Evolutionary conservation across 2,329 filamentous ascomycete species (phyloP).

Genomic region (Thelonectria olida): DNA sequence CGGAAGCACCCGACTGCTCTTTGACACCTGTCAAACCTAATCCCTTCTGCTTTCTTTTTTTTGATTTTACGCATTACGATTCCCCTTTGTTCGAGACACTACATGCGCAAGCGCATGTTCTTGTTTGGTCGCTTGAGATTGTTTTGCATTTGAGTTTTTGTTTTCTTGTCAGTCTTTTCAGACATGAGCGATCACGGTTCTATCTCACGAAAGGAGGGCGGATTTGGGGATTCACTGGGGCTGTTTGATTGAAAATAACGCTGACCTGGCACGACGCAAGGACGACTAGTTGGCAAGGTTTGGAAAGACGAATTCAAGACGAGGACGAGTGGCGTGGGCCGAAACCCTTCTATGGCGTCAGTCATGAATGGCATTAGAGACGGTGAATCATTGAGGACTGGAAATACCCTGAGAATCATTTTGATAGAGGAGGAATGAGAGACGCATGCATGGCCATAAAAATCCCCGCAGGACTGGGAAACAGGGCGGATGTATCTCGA

Average conservation of each 20-base stretch:
- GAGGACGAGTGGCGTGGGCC: background rate
- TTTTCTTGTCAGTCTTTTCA: constrained; percentile 7
- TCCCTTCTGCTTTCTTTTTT: background rate
- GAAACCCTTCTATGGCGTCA: background rate
- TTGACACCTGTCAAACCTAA: background rate
- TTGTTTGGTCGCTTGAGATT: background rate
- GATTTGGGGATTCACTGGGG: background rate
- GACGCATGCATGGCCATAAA: constrained; percentile 16
- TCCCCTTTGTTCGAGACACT: constrained; percentile 18
- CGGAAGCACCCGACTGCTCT: background rate
- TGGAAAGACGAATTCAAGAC: background rate
- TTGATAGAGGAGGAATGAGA: constrained; percentile 10
- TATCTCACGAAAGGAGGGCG: constrained; percentile 1
- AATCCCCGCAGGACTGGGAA: constrained; percentile 15
- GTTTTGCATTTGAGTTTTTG: constrained; percentile 12
- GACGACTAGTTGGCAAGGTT: background rate
- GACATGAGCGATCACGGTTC: constrained; percentile 8
- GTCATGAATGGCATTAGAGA: background rate
- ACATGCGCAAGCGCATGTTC: constrained; percentile 13
- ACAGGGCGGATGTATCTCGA: constrained; percentile 12
- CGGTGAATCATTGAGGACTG: constrained; percentile 7
- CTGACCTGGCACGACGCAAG: background rate
- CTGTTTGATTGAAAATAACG: background rate
- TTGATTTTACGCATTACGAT: constrained; percentile 16
- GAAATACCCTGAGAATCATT: constrained; percentile 19